phyloP scores from a whole-genome alignment of 352 stramenopile genomes.

The Globisporangium apiculatum region DNA sequence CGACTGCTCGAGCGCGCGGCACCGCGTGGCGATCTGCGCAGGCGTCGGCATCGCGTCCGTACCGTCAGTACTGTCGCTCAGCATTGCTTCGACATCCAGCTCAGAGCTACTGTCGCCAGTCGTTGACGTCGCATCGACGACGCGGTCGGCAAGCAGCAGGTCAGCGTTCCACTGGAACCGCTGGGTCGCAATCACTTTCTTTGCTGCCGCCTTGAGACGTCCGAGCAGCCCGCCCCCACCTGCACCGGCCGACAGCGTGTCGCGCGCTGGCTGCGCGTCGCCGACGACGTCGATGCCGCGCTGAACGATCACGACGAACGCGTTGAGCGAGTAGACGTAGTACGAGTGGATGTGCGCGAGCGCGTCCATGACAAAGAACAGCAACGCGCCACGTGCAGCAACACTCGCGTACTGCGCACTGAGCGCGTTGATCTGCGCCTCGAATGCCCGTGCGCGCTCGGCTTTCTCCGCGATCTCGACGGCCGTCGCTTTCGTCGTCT shows the following conservation, averaged over 20 bases:
- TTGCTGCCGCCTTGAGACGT: constrained; percentile 73
- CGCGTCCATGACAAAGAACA: constrained; percentile 95
- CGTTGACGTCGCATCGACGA: constrained; percentile 32
- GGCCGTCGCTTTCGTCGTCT: constrained; percentile 90
- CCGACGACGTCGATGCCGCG: constrained; percentile 90
- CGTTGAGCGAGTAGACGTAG: constrained; percentile 94
- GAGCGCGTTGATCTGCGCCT: constrained; percentile 77
- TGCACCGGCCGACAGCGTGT: constrained; percentile 1
- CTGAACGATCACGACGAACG: constrained; percentile 94
- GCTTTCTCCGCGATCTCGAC: constrained; percentile 78
- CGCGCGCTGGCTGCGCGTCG: constrained; percentile 23
- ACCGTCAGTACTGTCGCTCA: constrained; percentile 42
- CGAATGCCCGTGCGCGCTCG: constrained; percentile 66
- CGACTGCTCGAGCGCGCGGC: constrained; percentile 47
- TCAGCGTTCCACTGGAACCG: constrained; percentile 86
- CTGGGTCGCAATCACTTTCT: constrained; percentile 79
- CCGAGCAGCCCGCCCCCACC: constrained; percentile 32
- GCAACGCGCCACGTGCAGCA: constrained; percentile 83
- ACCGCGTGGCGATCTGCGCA: constrained; percentile 45
- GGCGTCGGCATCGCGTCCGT: constrained; percentile 51
- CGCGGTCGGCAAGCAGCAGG: constrained; percentile 64
- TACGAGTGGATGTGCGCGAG: constrained; percentile 91
- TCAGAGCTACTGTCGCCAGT: constrained; percentile 13
- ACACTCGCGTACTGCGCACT: constrained; percentile 91
- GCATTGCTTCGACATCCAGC: constrained; percentile 51